Percentiles rank a stretch among this genome's conserved stretches.
Conservation (phyloP, 2,329 filamentous ascomycete species). For the Tolypocladium guangdongense region DNA sequence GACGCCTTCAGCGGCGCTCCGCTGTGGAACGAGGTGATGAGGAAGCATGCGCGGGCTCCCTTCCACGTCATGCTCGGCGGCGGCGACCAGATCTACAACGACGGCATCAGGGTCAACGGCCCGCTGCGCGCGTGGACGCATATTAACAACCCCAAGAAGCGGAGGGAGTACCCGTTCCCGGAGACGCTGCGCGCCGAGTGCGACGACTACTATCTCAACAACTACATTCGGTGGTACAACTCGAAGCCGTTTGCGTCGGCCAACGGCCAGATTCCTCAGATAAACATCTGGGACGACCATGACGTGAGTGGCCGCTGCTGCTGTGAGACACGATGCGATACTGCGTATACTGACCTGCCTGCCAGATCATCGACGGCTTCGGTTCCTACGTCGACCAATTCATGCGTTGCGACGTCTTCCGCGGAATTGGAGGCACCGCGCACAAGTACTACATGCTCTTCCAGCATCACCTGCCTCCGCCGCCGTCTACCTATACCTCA, state of each 20-base stretch:
- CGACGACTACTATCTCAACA: conserved; percentile 83
- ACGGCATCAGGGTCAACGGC: conserved; percentile 75
- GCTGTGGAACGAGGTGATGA: conserved; percentile 87
- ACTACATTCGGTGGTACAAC: conserved; percentile 78
- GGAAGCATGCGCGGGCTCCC: conserved; percentile 65
- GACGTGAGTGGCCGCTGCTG: conserved; percentile 42
- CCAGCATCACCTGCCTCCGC: conserved; percentile 85
- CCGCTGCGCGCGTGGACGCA: conserved; percentile 74
- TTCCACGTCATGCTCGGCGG: conserved; percentile 96
- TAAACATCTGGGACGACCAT: conserved; percentile 98
- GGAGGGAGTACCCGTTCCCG: conserved; percentile 67
- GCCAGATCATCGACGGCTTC: conserved; percentile 77
- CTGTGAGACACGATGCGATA: conserved; percentile 7
- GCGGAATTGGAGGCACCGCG: conserved; percentile 79
- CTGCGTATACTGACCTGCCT: conserved; percentile 23
- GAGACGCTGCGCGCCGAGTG: conserved; percentile 70
- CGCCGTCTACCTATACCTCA: conserved; percentile 75
- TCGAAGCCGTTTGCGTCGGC: conserved; percentile 76
- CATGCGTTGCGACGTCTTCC: conserved; percentile 86
- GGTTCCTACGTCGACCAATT: conserved; percentile 91
- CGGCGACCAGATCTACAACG: conserved; percentile 95
- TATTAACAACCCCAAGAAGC: conserved; percentile 73
- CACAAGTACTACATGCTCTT: conserved; percentile 99
- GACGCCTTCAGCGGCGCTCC: conserved; percentile 82
- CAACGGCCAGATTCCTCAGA: conserved; percentile 84